These are phyloP conservation scores for Colletotrichum viniferum DNA, from an alignment of 2,329 filamentous ascomycete genomes.

Conservation along the genomic window DNA sequence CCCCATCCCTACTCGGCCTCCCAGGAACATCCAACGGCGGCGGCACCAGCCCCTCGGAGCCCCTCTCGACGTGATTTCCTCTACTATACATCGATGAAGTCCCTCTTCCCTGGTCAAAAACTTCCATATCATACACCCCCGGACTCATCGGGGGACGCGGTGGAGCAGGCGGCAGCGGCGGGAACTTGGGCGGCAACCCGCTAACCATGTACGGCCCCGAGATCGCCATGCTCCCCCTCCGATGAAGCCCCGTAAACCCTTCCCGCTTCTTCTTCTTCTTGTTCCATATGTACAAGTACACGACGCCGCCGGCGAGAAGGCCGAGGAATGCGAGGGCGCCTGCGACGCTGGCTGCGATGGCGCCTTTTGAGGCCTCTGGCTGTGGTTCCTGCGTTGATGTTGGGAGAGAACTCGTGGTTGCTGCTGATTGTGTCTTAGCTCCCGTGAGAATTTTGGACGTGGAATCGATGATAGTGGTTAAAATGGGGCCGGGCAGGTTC, in stretches of 20 bases:
- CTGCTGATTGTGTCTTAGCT: neutral
- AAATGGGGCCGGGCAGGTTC: neutral
- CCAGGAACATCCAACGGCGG: neutral
- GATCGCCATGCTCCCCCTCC: neutral
- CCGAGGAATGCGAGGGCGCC: conserved; percentile 8
- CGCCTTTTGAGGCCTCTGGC: neutral
- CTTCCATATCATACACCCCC: neutral
- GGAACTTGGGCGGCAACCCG: neutral
- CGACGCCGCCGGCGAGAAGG: neutral
- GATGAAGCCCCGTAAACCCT: neutral
- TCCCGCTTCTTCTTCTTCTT: neutral
- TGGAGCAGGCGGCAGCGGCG: neutral
- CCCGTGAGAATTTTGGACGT: neutral
- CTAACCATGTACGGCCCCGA: neutral
- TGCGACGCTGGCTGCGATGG: neutral
- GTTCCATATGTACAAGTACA: neutral
- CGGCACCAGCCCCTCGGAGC: neutral
- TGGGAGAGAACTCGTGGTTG: neutral
- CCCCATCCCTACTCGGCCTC: neutral
- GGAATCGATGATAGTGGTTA: neutral
- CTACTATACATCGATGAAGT: neutral
- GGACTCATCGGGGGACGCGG: neutral
- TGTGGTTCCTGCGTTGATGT: neutral
- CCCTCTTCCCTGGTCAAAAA: neutral
- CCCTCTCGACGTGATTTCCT: neutral